phyloP scores from a whole-genome alignment of 1,284 basidiomycete species.

The Puccinia novopanici region DNA sequence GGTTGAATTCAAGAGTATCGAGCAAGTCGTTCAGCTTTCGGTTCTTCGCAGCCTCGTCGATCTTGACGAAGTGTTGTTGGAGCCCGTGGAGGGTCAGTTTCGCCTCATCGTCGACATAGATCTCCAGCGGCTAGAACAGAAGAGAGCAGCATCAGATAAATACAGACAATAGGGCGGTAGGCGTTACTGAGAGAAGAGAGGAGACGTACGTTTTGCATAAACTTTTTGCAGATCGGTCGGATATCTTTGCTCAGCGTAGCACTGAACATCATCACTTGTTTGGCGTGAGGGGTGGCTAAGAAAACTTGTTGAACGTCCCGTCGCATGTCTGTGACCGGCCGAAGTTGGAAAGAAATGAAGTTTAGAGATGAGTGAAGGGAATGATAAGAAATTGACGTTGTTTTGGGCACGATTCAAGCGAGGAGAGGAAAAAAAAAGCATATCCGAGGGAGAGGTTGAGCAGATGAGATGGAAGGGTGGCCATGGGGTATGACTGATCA shows the following conservation, averaged over 20 bases:
- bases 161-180: background rate
- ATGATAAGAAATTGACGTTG: background rate
- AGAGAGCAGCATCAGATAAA: background rate
- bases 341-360: slow-evolving; percentile 1
- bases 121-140: slow-evolving; percentile 81
- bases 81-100: slow-evolving; percentile 97
- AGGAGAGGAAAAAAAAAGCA: background rate
- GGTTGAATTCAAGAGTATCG: slow-evolving; percentile 97
- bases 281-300: slow-evolving; percentile 98
- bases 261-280: slow-evolving; percentile 99
- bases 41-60: slow-evolving; percentile 94
- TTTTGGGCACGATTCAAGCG: background rate
- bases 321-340: slow-evolving; percentile 82
- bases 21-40: slow-evolving; percentile 95
- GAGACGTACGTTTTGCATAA: slow-evolving; percentile 91
- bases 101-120: slow-evolving; percentile 99
- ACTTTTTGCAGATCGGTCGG: slow-evolving; percentile 96
- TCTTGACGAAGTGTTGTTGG: slow-evolving; percentile 96
- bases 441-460: background rate
- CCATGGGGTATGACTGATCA: background rate
- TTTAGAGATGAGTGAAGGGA: background rate
- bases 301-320: slow-evolving; percentile 99
- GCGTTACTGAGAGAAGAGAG: background rate
- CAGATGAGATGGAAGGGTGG: no score
- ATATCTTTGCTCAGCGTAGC: slow-evolving; percentile 98